Evolutionary conservation across 2,329 filamentous ascomycete genomes (phyloP), one percentile per base, ranked within the genome.

Genomic region (Pestalotiopsis sp.): DNA sequence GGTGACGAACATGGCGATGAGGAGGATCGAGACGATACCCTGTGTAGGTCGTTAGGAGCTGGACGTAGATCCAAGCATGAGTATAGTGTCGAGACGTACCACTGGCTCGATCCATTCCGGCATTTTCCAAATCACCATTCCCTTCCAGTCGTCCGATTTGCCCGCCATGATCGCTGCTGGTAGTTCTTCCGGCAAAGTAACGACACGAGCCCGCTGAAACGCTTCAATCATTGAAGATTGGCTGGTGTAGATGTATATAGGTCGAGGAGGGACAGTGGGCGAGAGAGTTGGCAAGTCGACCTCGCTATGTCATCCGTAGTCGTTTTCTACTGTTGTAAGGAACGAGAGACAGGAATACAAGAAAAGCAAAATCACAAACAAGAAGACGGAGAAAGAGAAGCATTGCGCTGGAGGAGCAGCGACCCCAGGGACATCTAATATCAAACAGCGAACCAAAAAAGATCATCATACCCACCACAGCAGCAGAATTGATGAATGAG

Each of bases 21-120:
- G 72, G 66, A 82, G 78, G 57, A 82, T 79, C 14, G 75, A 70
- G n/a, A 81, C 75, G 63, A 81, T 80, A 25, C 79, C 75, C 80
- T 81, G 63, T 39, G 52, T 23, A 68, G 12, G 1, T 7, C 7
- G 57, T 59, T 31, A 59, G 57, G 27, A 59, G 57, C 7, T 59
- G 27, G 20, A 12, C 20, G 20, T 58, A 27, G 5, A 12, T 27
- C 3, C 17, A 58, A n/a, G 27, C 14, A 25, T 31, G 5, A 12
- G 27, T 25, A 9, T 52, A 17, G 7, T 17, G 11, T 14, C 13
- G 14, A 52, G 56, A 69, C 77, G 66, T 73, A 79, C 77, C 58
- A 79, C 75, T 5, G 77, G 76, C 68, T 79, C 77, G 66, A 79
- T 74, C 75, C 77, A 79, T 67, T 78, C 77, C 13, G 77, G 77